Evolutionary conservation across 1,284 basidiomycete species (phyloP).

Genomic region (Lentinula novae-zelandiae): DNA sequence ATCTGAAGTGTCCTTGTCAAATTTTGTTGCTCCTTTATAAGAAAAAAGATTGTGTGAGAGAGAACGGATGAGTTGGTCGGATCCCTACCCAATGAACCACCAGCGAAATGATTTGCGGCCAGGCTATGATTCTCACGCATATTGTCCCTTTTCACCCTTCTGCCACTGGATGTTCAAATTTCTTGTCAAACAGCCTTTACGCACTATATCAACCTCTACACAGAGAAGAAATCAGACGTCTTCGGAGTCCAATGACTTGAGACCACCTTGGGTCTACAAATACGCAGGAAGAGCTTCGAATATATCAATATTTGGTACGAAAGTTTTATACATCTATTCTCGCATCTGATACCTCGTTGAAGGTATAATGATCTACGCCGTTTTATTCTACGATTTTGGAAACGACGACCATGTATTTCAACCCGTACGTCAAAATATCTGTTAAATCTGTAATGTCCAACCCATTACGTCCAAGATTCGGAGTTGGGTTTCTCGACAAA

Average conservation of each 20-base stretch:
- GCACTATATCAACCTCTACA: background rate
- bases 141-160: background rate
- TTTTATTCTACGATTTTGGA: constrained; percentile 67
- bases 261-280: constrained; percentile 56
- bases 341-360: background rate
- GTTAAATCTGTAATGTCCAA: background rate
- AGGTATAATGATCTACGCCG: constrained; percentile 52
- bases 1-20: too few species aligned
- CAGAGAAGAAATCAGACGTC: background rate
- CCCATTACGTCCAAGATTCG: constrained; percentile 32
- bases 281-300: constrained; percentile 40
- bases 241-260: constrained; percentile 34
- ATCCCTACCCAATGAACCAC: background rate
- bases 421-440: constrained; percentile 41
- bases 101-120: background rate
- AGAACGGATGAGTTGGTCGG: too few species aligned
- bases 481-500: constrained; percentile 40
- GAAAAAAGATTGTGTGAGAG: too few species aligned
- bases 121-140: background rate
- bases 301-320: constrained; percentile 48
- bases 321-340: background rate
- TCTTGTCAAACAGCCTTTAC: background rate
- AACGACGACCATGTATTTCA: constrained; percentile 67
- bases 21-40: too few species aligned
- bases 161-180: background rate